Evolutionary conservation across 1,139 yeast genomes (phyloP).

Genomic region (Keqinozyma sinolaborantium): DNA sequence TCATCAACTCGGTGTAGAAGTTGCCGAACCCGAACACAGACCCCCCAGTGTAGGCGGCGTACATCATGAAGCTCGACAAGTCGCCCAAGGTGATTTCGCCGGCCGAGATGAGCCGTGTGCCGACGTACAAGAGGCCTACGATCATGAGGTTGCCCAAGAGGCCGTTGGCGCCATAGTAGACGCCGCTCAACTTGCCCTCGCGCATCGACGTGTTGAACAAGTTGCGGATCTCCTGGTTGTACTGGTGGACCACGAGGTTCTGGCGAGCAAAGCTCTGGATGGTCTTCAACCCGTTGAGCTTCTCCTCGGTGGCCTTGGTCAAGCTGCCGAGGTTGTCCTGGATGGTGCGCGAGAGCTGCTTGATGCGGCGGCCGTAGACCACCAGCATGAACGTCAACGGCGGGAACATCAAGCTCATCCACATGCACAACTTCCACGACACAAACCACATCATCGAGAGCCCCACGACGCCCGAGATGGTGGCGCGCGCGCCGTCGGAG

Average conservation of each 20-base stretch:
- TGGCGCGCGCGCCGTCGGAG: constrained; percentile 84
- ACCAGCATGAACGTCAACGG: constrained; percentile 75
- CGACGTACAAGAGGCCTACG: constrained; percentile 71
- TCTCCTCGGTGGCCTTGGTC: constrained; percentile 90
- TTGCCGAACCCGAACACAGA: constrained; percentile 88
- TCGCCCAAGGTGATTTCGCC: constrained; percentile 84
- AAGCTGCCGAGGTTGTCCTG: constrained; percentile 86
- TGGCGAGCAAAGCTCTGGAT: constrained; percentile 91
- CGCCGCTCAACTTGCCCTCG: constrained; percentile 77
- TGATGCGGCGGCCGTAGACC: constrained; percentile 75
- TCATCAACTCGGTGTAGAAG: constrained; percentile 91
- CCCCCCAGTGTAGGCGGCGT: constrained; percentile 88
- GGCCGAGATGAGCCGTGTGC: constrained; percentile 70
- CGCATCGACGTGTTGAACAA: constrained; percentile 72
- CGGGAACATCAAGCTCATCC: constrained; percentile 77
- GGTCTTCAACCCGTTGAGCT: constrained; percentile 79
- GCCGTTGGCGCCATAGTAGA: constrained; percentile 75
- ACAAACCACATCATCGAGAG: constrained; percentile 83
- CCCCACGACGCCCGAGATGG: constrained; percentile 78
- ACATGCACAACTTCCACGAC: constrained; percentile 73
- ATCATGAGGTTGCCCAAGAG: constrained; percentile 80
- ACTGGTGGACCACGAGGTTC: constrained; percentile 42
- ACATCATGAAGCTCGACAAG: constrained; percentile 87
- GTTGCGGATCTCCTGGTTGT: constrained; percentile 64
- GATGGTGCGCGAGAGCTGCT: constrained; percentile 68